Evolutionary conservation across 1,284 basidiomycete species (phyloP), one percentile per base, ranked within the genome.

Genomic region (Rhodotorula sp.): DNA sequence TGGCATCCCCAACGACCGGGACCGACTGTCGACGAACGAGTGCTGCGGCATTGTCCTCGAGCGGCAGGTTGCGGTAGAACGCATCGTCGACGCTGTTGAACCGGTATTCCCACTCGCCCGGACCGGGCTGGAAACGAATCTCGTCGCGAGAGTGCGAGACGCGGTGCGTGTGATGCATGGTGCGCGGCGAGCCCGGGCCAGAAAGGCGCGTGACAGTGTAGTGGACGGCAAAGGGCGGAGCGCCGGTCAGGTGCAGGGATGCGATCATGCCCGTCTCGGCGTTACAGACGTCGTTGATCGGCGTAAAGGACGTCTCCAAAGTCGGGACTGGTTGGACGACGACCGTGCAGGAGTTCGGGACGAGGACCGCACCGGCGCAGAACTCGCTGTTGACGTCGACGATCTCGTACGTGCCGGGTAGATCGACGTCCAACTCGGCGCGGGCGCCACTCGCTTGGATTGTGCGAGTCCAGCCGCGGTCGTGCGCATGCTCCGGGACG

Each of bases 191-290:
- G 51, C 44, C 51, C 26, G 67, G 18, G 37, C 57, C 82, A 76
- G 87, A 81, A 7, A 84, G 81, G 76, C 62, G 58, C 20, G 75
- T 73, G 44, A 75, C 30, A 1, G 66, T 61, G 82, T 94, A 93
- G 79, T 87, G 87, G 10, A 95, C 86, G 60, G 85, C 84, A 85
- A 97, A 98, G 2, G 95, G 95, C 46, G 94, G 90, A 2, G 88
- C 90, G 29, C 95, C 95, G 55, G 89, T 91, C 57, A 98, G 85
- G 61, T 94, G 87, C 58, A 97, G 87, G 20, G 89, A 87, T 8
- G 91, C 92, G 37, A 89, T 89, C 62, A 95, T 90, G 15, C 95
- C 95, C 37, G 91, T 94, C 75, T 97, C 93, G 20, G 94, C 93
- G 48, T 93, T 93, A 79, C 94, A 97, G 71, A 69, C 75, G 64